A percentile compares a stretch with the other conserved stretches of the same genome.
These are phyloP conservation scores for Stropharia rugosoannulata DNA, from an alignment of 768 basidiomycete species.

Conservation along the genomic window DNA sequence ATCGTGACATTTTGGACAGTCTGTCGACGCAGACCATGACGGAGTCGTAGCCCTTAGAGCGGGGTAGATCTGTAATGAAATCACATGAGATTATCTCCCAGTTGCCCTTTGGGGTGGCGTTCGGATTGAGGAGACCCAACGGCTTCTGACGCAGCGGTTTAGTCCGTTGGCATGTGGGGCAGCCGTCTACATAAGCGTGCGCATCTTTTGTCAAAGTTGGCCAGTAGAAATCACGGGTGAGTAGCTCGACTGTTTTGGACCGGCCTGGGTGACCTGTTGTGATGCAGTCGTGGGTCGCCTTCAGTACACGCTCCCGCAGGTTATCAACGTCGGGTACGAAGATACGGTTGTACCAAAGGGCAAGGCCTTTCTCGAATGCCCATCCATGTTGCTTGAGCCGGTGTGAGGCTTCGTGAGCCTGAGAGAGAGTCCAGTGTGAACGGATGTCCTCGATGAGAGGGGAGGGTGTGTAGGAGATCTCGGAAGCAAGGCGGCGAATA, in stretches of 20 bases:
- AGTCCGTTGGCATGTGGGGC: conserved; percentile 29
- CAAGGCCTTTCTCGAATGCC: neutral
- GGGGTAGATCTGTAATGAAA: conserved; percentile 32
- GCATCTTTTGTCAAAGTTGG: no score
- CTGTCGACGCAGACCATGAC: conserved; percentile 31
- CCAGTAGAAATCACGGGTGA: conserved; percentile 24
- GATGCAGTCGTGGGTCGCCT: conserved; percentile 13
- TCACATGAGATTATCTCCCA: conserved; percentile 38
- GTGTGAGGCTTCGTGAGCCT: neutral
- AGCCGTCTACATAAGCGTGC: conserved; percentile 23
- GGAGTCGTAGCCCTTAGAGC: no score
- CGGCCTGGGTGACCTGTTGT: conserved; percentile 33
- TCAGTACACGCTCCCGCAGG: conserved; percentile 5
- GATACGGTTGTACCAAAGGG: conserved; percentile 11
- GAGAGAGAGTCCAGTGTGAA: neutral
- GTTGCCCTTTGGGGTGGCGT: conserved; percentile 13
- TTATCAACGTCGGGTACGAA: conserved; percentile 11
- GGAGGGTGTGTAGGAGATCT: neutral
- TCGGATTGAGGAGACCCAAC: conserved; percentile 17
- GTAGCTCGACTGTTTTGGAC: conserved; percentile 26
- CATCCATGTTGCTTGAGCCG: neutral
- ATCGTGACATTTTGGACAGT: conserved; percentile 16
- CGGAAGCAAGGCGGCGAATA: neutral
- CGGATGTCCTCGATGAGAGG: conserved; percentile 3
- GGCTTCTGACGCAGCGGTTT: conserved; percentile 28